phyloP scores from a whole-genome alignment of 2,329 filamentous ascomycete genomes.

The Calonectria hongkongensis region DNA sequence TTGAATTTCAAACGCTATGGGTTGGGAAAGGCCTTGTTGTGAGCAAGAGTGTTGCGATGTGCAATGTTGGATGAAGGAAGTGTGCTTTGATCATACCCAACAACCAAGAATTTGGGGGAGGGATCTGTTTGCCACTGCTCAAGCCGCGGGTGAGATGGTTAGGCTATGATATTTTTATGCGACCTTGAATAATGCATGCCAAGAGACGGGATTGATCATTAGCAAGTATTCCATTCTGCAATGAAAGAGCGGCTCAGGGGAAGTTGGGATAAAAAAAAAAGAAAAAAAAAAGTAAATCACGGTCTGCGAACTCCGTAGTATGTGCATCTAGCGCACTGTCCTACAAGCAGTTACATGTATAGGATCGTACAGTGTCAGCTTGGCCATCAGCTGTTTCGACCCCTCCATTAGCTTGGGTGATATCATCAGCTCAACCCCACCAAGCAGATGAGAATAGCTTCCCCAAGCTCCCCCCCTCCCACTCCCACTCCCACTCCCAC shows the following conservation, averaged over 20 bases:
- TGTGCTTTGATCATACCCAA: slow-evolving; percentile 19
- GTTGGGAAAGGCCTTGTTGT: background rate
- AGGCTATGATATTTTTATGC: background rate
- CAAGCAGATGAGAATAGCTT: slow-evolving; percentile 49
- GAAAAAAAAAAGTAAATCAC: slow-evolving; percentile 16
- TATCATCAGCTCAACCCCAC: slow-evolving; percentile 53
- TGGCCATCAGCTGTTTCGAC: slow-evolving; percentile 39
- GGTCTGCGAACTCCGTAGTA: slow-evolving; percentile 35
- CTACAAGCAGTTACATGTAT: accelerated
- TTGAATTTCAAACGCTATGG: slow-evolving; percentile 9
- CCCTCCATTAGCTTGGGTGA: slow-evolving; percentile 56
- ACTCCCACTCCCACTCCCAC: slow-evolving; percentile 17
- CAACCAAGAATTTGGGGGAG: background rate
- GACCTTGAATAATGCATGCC: slow-evolving; percentile 1
- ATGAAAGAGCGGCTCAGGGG: background rate
- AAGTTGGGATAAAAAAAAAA: background rate
- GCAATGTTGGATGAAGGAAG: background rate
- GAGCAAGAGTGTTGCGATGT: background rate
- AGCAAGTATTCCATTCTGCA: background rate
- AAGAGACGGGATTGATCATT: background rate
- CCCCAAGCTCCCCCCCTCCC: slow-evolving; percentile 55
- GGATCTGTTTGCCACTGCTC: background rate
- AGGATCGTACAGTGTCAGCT: slow-evolving; percentile 49
- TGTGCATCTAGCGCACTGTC: slow-evolving; percentile 41
- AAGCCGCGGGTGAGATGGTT: background rate